Conservation (phyloP, 306 rosid species). For the Astragalus membranaceus region DNA sequence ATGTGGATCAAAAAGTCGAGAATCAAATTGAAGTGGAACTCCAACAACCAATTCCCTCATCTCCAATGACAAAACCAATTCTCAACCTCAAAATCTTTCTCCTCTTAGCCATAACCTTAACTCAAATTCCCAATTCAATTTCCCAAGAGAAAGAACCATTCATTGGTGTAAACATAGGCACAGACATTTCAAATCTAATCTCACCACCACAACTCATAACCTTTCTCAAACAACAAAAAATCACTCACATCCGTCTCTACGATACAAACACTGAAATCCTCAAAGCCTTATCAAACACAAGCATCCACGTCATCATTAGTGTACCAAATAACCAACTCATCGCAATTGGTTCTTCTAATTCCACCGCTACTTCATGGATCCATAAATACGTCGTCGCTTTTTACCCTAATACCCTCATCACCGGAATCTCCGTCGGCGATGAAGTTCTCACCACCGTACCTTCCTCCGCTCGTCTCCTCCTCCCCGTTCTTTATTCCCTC, state of each 20-base stretch:
- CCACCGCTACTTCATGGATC: constrained; percentile 75
- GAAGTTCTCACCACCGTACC: constrained; percentile 75
- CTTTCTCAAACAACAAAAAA: constrained; percentile 56
- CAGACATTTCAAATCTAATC: constrained; percentile 59
- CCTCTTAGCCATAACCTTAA: neutral
- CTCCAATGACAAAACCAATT: constrained; percentile 50
- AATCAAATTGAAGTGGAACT: constrained; percentile 25
- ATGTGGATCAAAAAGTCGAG: constrained; percentile 30
- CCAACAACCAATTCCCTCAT: neutral
- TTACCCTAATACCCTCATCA: constrained; percentile 60
- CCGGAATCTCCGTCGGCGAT: constrained; percentile 69
- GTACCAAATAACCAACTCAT: constrained; percentile 88
- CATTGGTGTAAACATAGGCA: constrained; percentile 78
- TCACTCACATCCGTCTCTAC: constrained; percentile 65
- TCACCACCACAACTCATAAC: constrained; percentile 44
- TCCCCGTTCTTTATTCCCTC: constrained; percentile 65
- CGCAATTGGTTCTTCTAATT: constrained; percentile 74
- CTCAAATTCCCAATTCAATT: neutral
- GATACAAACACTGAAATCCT: constrained; percentile 73
- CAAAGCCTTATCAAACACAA: constrained; percentile 46
- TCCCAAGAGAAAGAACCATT: constrained; percentile 41
- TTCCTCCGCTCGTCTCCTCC: constrained; percentile 56
- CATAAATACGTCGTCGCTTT: constrained; percentile 53
- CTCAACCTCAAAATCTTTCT: neutral
- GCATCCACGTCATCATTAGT: constrained; percentile 57